A percentile compares a stretch with the other conserved stretches of the same genome.
Conservation (phyloP, 2,329 filamentous ascomycete genomes). For the Aspergillus niger region DNA sequence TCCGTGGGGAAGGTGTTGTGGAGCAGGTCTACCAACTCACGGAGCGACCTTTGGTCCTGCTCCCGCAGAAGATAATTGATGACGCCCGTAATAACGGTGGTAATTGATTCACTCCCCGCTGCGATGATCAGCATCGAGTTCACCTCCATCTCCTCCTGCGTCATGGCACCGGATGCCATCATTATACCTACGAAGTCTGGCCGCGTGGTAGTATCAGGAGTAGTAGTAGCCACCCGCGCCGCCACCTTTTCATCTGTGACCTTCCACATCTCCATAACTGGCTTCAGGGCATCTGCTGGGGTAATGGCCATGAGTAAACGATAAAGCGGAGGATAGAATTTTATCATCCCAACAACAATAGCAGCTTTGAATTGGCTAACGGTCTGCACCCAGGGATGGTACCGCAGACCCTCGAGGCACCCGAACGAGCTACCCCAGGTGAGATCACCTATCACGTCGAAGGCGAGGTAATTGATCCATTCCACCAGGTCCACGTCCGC, state of each 20-base stretch:
- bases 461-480: conserved; percentile 16
- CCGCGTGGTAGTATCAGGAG: neutral
- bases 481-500: conserved; percentile 9
- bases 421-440: conserved; percentile 14
- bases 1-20: conserved; percentile 1
- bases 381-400: conserved; percentile 10
- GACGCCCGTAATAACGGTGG: conserved; percentile 3
- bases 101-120: conserved; percentile 13
- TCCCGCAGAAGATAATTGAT: conserved; percentile 9
- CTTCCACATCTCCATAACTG: neutral
- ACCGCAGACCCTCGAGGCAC: conserved; percentile 5
- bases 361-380: neutral
- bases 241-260: neutral
- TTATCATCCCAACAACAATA: neutral
- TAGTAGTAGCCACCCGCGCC: neutral
- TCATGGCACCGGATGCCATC: neutral
- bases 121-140: conserved; percentile 8
- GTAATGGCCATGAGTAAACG: neutral
- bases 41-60: neutral
- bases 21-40: neutral
- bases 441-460: conserved; percentile 19
- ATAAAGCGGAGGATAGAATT: conserved; percentile 2
- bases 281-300: neutral
- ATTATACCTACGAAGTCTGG: conserved; percentile 12
- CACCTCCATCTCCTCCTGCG: conserved; percentile 10